Evolutionary conservation across 371 early-diverging fungal genomes (phyloP).

Genomic region (Nematocida homosporus): DNA sequence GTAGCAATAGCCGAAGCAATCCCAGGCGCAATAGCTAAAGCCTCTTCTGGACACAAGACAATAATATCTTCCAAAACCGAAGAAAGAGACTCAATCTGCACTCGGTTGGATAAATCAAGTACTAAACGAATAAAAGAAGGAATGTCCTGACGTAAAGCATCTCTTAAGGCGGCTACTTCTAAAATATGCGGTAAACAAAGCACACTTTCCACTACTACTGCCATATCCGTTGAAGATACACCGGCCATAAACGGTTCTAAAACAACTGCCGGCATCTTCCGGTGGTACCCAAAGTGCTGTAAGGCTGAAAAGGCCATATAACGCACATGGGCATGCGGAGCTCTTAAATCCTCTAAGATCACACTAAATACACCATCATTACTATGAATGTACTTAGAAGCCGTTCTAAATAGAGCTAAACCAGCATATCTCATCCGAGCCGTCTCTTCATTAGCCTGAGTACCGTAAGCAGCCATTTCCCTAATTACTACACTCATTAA

Average conservation of each 20-base stretch:
- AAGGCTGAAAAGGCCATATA: conserved; percentile 55
- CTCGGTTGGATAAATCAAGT: conserved; percentile 50
- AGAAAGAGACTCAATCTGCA: conserved; percentile 65
- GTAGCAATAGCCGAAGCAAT: conserved; percentile 58
- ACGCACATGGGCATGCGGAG: conserved; percentile 49
- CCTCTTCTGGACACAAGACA: conserved; percentile 57
- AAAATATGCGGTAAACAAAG: conserved; percentile 63
- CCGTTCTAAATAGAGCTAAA: conserved; percentile 58
- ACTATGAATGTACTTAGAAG: conserved; percentile 42
- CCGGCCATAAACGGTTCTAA: conserved; percentile 44
- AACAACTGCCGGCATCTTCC: conserved; percentile 41
- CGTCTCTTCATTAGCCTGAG: conserved; percentile 23
- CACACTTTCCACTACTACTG: conserved; percentile 62
- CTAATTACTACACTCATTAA: conserved; percentile 50
- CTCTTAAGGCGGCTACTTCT: neutral
- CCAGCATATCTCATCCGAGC: conserved; percentile 55
- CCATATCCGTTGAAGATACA: conserved; percentile 43
- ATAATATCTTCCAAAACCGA: conserved; percentile 62
- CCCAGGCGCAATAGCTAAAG: conserved; percentile 62
- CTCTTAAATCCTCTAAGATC: conserved; percentile 53
- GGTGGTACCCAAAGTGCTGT: conserved; percentile 64
- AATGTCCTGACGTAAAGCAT: conserved; percentile 47
- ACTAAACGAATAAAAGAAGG: conserved; percentile 58
- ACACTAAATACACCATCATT: conserved; percentile 34
- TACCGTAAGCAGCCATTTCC: conserved; percentile 25